These are phyloP conservation scores for Conticribra guillardii DNA, from an alignment of 108 stramenopile species.

Conservation along the genomic window DNA sequence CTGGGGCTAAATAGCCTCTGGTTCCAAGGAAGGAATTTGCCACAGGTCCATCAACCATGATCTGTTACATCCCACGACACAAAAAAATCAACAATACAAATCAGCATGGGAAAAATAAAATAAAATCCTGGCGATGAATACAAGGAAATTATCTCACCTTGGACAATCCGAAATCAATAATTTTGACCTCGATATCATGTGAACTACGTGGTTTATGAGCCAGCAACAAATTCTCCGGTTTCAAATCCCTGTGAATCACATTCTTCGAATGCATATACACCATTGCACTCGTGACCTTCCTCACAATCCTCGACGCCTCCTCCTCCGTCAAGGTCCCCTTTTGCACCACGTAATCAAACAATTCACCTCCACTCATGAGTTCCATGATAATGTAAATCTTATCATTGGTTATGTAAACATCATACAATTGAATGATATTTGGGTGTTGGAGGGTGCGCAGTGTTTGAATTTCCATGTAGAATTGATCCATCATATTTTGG, in stretches of 20 bases:
- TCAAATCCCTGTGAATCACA: conserved; percentile 96
- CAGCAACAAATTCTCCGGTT: conserved; percentile 94
- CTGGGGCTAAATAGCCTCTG: conserved; percentile 95
- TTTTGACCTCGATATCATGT: conserved; percentile 87
- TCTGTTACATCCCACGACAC: no score
- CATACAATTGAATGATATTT: conserved; percentile 93
- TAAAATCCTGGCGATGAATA: conserved; percentile 21
- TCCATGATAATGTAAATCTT: conserved; percentile 98
- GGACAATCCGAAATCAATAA: conserved; percentile 97
- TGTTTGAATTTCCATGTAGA: conserved; percentile 92
- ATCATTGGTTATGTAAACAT: conserved; percentile 89
- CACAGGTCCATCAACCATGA: conserved; percentile 74
- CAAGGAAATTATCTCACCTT: conserved; percentile 61
- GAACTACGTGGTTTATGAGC: conserved; percentile 51
- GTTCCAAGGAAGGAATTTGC: conserved; percentile 93
- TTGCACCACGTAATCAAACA: conserved; percentile 98
- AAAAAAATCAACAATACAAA: no score
- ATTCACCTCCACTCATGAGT: conserved; percentile 96
- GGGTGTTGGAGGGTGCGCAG: conserved; percentile 81
- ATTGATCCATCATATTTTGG: conserved; percentile 93
- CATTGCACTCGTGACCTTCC: conserved; percentile 89
- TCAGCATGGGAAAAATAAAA: no score
- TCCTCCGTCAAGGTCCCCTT: conserved; percentile 80
- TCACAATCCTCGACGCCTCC: conserved; percentile 92
- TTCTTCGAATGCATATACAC: conserved; percentile 96